A percentile compares a stretch with the other conserved stretches of the same genome.
Evolutionary conservation across 2,329 filamentous ascomycete species (phyloP).

Genomic region (Colletotrichum sp.): DNA sequence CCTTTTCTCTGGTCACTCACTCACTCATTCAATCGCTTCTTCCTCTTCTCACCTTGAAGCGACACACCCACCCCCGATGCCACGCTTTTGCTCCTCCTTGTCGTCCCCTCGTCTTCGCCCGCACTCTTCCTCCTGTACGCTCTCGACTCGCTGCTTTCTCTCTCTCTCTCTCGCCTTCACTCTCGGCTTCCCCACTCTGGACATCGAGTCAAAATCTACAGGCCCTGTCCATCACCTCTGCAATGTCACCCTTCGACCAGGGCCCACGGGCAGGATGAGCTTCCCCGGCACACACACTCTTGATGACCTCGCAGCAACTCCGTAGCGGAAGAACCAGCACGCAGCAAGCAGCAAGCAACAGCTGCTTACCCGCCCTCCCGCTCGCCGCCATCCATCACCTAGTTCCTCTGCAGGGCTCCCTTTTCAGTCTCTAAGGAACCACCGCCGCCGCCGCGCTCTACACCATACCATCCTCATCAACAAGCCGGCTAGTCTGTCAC

Average conservation of each 20-base stretch:
- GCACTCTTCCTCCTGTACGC: not conserved
- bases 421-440: not conserved
- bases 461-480: not conserved
- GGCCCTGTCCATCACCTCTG: slow-evolving; percentile 17
- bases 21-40: not conserved
- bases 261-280: slow-evolving; percentile 14
- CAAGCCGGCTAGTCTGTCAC: not conserved
- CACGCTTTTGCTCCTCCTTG: not conserved
- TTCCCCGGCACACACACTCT: slow-evolving; percentile 20
- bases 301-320: not conserved
- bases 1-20: not conserved
- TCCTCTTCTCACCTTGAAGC: not conserved
- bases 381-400: not conserved
- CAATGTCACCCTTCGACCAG: slow-evolving; percentile 8
- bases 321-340: not conserved
- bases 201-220: slow-evolving; percentile 4
- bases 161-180: not conserved
- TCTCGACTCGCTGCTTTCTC: not conserved
- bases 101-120: not conserved
- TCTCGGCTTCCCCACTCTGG: not conserved
- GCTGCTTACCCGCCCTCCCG: slow-evolving; percentile 3
- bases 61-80: not conserved
- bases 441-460: not conserved
- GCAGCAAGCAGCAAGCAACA: not conserved
- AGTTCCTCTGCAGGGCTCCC: not conserved